Evolutionary conservation across 257 asterid genomes (phyloP).

Genomic region (Ballota nigra): DNA sequence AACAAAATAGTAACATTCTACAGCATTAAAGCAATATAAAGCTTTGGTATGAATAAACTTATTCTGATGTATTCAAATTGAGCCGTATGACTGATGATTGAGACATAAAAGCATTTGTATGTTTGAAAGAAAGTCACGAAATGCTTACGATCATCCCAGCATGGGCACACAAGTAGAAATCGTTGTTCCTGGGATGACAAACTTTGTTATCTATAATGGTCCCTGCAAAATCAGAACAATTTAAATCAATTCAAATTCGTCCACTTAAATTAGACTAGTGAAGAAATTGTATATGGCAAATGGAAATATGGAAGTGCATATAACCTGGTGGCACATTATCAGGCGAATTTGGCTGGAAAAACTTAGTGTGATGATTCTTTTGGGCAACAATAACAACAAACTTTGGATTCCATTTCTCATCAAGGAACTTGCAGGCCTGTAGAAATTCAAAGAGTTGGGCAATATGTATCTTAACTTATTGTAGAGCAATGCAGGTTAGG

Average conservation of each 20-base stretch:
- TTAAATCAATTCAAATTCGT: neutral
- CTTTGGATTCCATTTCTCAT: constrained; percentile 78
- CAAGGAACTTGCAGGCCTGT: constrained; percentile 84
- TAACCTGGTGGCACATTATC: constrained; percentile 94
- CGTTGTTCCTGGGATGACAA: constrained; percentile 87
- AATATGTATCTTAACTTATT: neutral
- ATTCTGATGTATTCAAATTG: too few relatives aligned
- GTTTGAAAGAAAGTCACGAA: neutral
- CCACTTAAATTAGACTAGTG: neutral
- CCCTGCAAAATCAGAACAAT: constrained; percentile 47
- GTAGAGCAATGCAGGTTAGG: constrained; percentile 7
- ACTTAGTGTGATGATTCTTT: constrained; percentile 90
- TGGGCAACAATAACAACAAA: constrained; percentile 84
- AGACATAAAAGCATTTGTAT: neutral
- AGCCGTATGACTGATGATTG: neutral
- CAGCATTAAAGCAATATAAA: too few relatives aligned
- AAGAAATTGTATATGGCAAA: neutral
- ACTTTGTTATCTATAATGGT: constrained; percentile 79
- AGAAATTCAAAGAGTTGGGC: neutral
- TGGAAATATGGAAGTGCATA: neutral
- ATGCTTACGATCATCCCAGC: constrained; percentile 88
- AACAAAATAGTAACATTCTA: neutral
- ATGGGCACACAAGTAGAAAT: constrained; percentile 88
- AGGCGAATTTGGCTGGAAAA: constrained; percentile 73
- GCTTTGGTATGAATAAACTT: neutral